phyloP scores from a whole-genome alignment of 2,329 filamentous ascomycete genomes.

The Sporothrix schenckii region DNA sequence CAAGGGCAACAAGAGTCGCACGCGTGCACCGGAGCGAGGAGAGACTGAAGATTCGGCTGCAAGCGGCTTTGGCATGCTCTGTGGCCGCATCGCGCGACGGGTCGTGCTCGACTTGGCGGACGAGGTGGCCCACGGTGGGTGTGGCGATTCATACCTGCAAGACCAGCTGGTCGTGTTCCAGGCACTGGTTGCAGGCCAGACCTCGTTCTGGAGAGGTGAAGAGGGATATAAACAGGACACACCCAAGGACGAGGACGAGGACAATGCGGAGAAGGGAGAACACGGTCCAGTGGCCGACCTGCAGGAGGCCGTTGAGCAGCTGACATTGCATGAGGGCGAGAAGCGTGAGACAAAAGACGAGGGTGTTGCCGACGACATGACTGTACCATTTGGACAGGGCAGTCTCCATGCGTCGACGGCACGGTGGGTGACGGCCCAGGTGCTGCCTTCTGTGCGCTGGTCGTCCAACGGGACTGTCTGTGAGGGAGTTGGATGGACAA shows the following conservation, averaged over 20 bases:
- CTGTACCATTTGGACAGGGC: constrained; percentile 59
- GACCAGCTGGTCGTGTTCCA: constrained; percentile 66
- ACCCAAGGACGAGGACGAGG: no score
- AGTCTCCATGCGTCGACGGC: constrained; percentile 62
- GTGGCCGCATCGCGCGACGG: constrained; percentile 39
- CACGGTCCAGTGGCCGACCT: constrained; percentile 25
- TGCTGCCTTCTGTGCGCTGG: constrained; percentile 55
- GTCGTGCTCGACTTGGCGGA: constrained; percentile 51
- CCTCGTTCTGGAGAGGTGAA: constrained; percentile 49
- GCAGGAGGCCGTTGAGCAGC: constrained; percentile 38
- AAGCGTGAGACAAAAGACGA: constrained; percentile 35
- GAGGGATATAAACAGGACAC: background rate
- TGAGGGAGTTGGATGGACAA: constrained; percentile 48
- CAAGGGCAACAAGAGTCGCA: background rate
- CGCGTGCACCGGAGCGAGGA: background rate
- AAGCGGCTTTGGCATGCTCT: constrained; percentile 31
- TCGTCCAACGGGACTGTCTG: constrained; percentile 56
- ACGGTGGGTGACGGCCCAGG: constrained; percentile 59
- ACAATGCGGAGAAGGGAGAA: no score
- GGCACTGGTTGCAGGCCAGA: constrained; percentile 57
- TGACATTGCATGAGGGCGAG: constrained; percentile 37
- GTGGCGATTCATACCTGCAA: constrained; percentile 61
- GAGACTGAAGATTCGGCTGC: background rate
- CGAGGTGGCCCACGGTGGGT: constrained; percentile 50
- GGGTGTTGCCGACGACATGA: constrained; percentile 49